Conservation (phyloP, 2,329 filamentous ascomycete genomes). For the Talaromyces sp. region DNA sequence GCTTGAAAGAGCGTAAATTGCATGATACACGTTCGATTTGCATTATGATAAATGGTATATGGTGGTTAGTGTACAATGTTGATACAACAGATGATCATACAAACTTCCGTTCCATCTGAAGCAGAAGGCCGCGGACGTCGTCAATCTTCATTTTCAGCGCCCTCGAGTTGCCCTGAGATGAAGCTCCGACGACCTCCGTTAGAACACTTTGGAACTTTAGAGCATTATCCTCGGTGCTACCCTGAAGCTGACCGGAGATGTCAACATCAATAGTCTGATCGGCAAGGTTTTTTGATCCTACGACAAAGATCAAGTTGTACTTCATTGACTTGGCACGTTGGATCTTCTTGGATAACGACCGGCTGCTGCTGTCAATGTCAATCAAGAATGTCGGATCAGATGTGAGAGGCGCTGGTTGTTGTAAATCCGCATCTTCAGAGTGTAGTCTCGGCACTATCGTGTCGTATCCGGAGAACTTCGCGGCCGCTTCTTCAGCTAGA, state of each 20-base stretch:
- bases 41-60: neutral
- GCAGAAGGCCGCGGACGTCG: constrained; percentile 36
- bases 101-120: constrained; percentile 38
- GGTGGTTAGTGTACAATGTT: neutral
- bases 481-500: constrained; percentile 49
- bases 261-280: constrained; percentile 52
- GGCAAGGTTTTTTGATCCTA: constrained; percentile 65
- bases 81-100: constrained; percentile 24
- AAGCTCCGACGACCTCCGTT: constrained; percentile 26
- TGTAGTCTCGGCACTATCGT: constrained; percentile 24
- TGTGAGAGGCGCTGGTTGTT: constrained; percentile 35
- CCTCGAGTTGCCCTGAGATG: constrained; percentile 31
- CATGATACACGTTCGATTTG: too few relatives aligned
- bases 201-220: constrained; percentile 29
- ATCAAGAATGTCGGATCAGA: constrained; percentile 64
- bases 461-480: constrained; percentile 47
- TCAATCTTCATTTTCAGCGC: constrained; percentile 37
- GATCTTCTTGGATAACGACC: constrained; percentile 66
- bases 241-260: constrained; percentile 41
- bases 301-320: constrained; percentile 70
- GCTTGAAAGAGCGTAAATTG: neutral
- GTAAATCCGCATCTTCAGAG: constrained; percentile 26
- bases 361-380: constrained; percentile 64
- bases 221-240: constrained; percentile 34
- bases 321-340: constrained; percentile 67